A percentile compares a stretch with the other conserved stretches of the same genome.
phyloP scores from a whole-genome alignment of 768 basidiomycete species.

The Termitomyces sp. region DNA sequence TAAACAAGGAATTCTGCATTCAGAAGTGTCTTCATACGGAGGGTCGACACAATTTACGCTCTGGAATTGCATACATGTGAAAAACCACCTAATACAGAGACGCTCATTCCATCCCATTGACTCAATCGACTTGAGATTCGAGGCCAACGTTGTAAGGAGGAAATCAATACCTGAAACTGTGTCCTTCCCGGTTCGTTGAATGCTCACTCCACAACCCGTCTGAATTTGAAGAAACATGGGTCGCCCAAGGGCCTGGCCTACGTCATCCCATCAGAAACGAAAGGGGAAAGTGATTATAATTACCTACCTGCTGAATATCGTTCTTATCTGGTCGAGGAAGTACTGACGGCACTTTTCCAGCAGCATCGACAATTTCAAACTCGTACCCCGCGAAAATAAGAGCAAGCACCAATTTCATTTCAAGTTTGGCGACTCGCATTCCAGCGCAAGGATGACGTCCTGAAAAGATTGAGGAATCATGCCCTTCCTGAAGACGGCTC shows the following conservation, averaged over 20 bases:
- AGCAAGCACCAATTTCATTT: slow-evolving; percentile 31
- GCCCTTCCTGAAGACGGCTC: background rate
- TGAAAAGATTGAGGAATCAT: background rate
- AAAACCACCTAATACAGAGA: background rate
- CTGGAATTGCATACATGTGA: too few relatives aligned
- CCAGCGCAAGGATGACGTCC: slow-evolving; percentile 35
- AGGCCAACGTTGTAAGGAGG: background rate
- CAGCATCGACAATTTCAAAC: slow-evolving; percentile 26
- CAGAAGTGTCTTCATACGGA: too few relatives aligned
- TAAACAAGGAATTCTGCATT: too few relatives aligned
- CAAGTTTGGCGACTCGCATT: slow-evolving; percentile 33
- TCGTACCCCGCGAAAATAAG: slow-evolving; percentile 28
- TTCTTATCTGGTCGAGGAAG: slow-evolving; percentile 27
- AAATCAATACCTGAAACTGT: too few relatives aligned
- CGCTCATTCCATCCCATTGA: too few relatives aligned
- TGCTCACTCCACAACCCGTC: background rate
- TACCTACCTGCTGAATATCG: slow-evolving; percentile 23
- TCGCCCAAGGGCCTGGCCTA: slow-evolving; percentile 23
- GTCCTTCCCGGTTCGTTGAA: background rate
- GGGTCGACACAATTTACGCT: too few relatives aligned
- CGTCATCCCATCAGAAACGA: background rate
- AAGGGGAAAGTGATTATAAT: background rate
- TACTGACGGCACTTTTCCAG: slow-evolving; percentile 19
- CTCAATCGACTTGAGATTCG: background rate
- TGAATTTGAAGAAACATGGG: slow-evolving; percentile 23